Conservation (phyloP, 1,284 basidiomycete genomes). For the Earliella scabrosa region DNA sequence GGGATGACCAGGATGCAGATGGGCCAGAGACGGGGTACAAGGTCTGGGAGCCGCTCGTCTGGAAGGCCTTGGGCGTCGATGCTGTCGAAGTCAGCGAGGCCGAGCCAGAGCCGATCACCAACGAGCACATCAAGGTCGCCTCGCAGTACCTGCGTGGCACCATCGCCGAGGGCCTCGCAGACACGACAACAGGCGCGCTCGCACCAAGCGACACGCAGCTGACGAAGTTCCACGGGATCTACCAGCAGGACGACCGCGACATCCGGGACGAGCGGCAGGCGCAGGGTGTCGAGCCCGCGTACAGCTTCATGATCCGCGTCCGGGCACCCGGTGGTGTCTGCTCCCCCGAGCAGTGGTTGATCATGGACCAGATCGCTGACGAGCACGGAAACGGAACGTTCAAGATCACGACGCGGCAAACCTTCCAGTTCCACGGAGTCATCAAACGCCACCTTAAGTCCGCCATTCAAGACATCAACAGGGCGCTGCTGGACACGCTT, state of each 20-base stretch:
- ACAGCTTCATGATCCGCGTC: constrained; percentile 98
- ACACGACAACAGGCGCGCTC: constrained; percentile 88
- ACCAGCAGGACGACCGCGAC: constrained; percentile 97
- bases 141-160: constrained; percentile 95
- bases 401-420: constrained; percentile 97
- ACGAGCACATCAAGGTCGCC: constrained; percentile 99
- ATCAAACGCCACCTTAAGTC: constrained; percentile 97
- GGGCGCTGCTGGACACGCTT: constrained; percentile 90
- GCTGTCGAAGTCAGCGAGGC: constrained; percentile 88
- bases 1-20: constrained; percentile 98
- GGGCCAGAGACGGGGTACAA: constrained; percentile 97
- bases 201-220: constrained; percentile 91
- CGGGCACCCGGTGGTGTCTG: constrained; percentile 97
- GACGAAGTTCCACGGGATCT: constrained; percentile 99
- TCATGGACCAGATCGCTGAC: constrained; percentile 95
- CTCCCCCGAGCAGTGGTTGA: constrained; percentile 89
- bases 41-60: constrained; percentile 89
- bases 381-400: constrained; percentile 94
- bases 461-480: constrained; percentile 97
- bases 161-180: constrained; percentile 90
- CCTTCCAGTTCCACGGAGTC: constrained; percentile 99
- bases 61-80: constrained; percentile 96
- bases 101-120: constrained; percentile 96
- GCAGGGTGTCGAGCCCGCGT: constrained; percentile 95
- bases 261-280: constrained; percentile 95